Percentiles rank a stretch among this genome's conserved stretches.
phyloP scores from a whole-genome alignment of 192 early-diverging fungal genomes.

The Kickxella alabastrina region DNA sequence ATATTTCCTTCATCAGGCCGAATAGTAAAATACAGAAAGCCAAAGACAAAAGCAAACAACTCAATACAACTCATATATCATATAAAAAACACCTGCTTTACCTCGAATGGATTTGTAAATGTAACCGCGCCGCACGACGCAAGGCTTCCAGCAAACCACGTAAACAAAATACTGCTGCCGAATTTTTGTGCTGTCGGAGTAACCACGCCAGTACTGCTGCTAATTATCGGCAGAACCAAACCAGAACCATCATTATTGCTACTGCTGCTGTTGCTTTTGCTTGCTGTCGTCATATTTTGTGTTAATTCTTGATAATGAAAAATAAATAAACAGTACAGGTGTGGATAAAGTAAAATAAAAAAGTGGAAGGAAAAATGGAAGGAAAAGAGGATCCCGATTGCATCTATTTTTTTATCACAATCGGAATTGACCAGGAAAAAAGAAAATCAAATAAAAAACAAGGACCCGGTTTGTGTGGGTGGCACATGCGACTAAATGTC shows the following conservation, averaged over 20 bases:
- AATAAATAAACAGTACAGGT: no score
- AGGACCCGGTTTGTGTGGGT: no score
- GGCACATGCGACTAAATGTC: no score
- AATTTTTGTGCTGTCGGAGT: not conserved
- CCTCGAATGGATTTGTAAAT: slow-evolving; percentile 94
- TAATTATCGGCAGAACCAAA: not conserved
- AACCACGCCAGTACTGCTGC: slow-evolving; percentile 4
- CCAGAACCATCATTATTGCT: not conserved
- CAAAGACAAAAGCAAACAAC: no score
- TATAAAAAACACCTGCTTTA: no score
- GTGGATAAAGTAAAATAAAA: no score
- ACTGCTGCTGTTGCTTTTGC: not conserved
- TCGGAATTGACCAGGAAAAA: not conserved
- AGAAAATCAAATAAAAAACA: no score
- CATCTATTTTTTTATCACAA: no score
- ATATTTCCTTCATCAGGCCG: no score
- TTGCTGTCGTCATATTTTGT: not conserved
- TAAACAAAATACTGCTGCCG: slow-evolving; percentile 20
- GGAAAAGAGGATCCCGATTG: no score
- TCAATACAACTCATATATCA: no score
- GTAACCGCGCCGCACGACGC: slow-evolving; percentile 91
- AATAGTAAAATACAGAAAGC: not conserved
- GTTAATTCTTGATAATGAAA: no score
- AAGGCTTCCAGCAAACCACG: slow-evolving; percentile 73
- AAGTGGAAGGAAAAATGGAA: not conserved